A percentile compares a stretch with the other conserved stretches of the same genome.
phyloP scores from a whole-genome alignment of 192 early-diverging fungal species.

The Mortierella hygrophila region DNA sequence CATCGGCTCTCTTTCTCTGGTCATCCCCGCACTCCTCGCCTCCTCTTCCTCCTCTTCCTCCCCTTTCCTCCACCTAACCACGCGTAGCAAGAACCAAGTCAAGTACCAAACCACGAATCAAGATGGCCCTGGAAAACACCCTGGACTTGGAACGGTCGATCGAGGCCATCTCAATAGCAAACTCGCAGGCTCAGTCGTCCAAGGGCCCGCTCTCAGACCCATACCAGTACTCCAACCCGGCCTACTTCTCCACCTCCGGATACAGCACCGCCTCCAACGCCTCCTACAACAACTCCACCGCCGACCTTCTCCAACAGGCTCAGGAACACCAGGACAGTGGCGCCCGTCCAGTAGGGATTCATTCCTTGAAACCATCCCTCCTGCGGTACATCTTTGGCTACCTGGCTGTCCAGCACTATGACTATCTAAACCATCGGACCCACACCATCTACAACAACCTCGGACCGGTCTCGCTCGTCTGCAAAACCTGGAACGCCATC shows the following conservation, averaged over 20 bases:
- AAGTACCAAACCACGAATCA: not conserved
- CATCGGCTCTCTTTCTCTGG: not conserved
- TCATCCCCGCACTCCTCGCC: not conserved
- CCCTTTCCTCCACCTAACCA: not conserved
- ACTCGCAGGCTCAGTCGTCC: slow-evolving; percentile 6
- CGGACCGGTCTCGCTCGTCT: slow-evolving; percentile 42
- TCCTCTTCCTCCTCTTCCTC: not conserved
- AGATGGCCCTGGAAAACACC: slow-evolving; percentile 40
- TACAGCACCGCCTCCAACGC: slow-evolving; percentile 14
- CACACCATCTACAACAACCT: slow-evolving; percentile 49
- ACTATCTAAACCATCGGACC: slow-evolving; percentile 53
- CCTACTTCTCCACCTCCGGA: slow-evolving; percentile 16
- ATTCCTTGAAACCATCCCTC: slow-evolving; percentile 42
- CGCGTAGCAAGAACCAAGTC: not conserved
- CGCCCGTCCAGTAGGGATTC: slow-evolving; percentile 31
- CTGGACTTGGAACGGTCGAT: slow-evolving; percentile 38
- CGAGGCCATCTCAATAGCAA: slow-evolving; percentile 18
- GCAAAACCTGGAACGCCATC: slow-evolving; percentile 49
- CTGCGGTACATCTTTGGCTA: slow-evolving; percentile 52
- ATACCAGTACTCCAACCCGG: slow-evolving; percentile 38
- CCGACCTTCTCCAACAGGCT: slow-evolving; percentile 29
- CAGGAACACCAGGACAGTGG: not conserved
- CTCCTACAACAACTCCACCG: slow-evolving; percentile 34
- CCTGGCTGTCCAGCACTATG: slow-evolving; percentile 47
- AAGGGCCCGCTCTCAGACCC: slow-evolving; percentile 5